Evolutionary conservation across 73 alveolate genomes (phyloP).

Genomic region (Tetrahymena elliotti): DNA sequence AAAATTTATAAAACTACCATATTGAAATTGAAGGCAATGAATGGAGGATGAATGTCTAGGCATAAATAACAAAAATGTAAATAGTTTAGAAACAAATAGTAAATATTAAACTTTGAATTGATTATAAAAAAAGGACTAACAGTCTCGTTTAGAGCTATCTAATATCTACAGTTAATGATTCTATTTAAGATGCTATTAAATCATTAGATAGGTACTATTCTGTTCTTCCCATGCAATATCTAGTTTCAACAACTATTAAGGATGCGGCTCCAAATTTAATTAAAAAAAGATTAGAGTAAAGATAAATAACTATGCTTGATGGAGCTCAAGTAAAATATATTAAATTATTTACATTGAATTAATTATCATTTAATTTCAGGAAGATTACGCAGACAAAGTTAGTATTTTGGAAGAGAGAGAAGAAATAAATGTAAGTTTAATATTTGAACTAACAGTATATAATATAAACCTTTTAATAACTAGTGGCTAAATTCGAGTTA

Average conservation of each 20-base stretch:
- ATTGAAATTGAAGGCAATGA: not conserved
- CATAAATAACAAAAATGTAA: not conserved
- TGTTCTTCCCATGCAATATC: not conserved
- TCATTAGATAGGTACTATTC: not conserved
- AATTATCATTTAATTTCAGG: not conserved
- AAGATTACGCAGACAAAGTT: not conserved
- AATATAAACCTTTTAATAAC: not conserved
- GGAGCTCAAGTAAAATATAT: not conserved
- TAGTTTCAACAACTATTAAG: not conserved
- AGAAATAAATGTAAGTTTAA: not conserved
- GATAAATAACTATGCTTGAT: not conserved
- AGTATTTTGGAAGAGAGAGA: not conserved
- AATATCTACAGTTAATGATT: not conserved
- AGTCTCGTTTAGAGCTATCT: not conserved
- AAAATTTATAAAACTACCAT: not conserved
- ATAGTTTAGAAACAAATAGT: not conserved
- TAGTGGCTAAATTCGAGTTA: not conserved
- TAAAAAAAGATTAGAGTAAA: not conserved
- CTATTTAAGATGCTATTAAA: not conserved
- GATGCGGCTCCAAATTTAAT: not conserved
- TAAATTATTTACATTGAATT: not conserved
- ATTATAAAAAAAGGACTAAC: not conserved
- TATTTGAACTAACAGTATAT: not conserved
- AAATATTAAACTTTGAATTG: not conserved
- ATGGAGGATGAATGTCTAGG: not conserved